A percentile compares a stretch with the other conserved stretches of the same genome.
Conservation (phyloP, 2,329 filamentous ascomycete genomes). For the Dendrostoma leiphaemia region DNA sequence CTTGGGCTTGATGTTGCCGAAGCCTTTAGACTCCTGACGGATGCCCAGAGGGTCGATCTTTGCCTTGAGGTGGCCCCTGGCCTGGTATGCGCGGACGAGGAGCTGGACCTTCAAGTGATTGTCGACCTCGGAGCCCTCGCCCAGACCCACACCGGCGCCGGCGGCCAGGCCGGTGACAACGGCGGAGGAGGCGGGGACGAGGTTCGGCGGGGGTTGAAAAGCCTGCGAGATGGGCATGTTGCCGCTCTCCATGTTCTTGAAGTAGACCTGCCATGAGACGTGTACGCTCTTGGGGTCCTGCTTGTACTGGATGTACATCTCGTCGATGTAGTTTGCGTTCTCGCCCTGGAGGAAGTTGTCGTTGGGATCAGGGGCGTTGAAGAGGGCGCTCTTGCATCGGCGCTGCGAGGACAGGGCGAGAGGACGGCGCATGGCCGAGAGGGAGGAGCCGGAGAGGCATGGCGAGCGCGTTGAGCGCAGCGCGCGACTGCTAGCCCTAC, state of each 20-base stretch:
- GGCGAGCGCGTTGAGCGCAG: slow-evolving; percentile 31
- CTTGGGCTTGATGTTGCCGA: slow-evolving; percentile 84
- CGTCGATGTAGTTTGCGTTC: slow-evolving; percentile 98
- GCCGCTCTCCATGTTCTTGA: slow-evolving; percentile 98
- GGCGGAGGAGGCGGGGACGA: slow-evolving; percentile 79
- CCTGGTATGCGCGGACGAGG: slow-evolving; percentile 94
- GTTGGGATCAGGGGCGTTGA: slow-evolving; percentile 69
- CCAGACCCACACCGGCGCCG: slow-evolving; percentile 62
- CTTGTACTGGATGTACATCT: slow-evolving; percentile 99
- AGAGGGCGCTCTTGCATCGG: slow-evolving; percentile 54
- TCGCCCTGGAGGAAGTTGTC: slow-evolving; percentile 96
- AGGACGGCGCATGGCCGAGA: slow-evolving; percentile 47
- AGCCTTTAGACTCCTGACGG: slow-evolving; percentile 77
- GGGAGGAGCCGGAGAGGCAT: slow-evolving; percentile 36
- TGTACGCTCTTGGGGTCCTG: slow-evolving; percentile 90
- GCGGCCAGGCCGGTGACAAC: slow-evolving; percentile 73
- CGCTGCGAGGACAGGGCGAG: slow-evolving; percentile 49
- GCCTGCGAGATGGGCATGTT: slow-evolving; percentile 97
- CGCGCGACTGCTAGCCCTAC: slow-evolving; percentile 21
- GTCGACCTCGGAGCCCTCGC: slow-evolving; percentile 76
- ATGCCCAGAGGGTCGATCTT: slow-evolving; percentile 96
- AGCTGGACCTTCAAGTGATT: slow-evolving; percentile 99
- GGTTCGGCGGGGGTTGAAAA: slow-evolving; percentile 91
- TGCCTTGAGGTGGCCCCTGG: slow-evolving; percentile 96
- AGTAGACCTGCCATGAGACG: slow-evolving; percentile 98